A percentile compares a stretch with the other conserved stretches of the same genome.
Evolutionary conservation across 129 eudicot genomes (phyloP).

Genomic region (Escallonia herrerae): DNA sequence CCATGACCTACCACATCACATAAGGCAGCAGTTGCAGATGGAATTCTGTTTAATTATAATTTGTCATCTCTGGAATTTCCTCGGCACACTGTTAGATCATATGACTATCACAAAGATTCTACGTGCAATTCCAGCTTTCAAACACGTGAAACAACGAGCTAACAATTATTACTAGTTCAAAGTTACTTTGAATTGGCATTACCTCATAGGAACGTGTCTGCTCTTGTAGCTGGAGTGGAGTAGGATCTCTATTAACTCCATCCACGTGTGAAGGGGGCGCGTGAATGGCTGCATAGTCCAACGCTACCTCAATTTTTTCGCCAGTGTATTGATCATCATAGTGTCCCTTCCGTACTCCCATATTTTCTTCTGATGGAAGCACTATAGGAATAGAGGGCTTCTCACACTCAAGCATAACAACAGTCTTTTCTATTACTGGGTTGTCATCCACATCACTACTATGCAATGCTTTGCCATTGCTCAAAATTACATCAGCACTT

Average conservation of each 20-base stretch:
- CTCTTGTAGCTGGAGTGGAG: conserved; percentile 23
- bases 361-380: conserved; percentile 16
- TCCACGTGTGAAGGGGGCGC: conserved; percentile 37
- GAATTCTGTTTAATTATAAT: neutral
- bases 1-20: no score
- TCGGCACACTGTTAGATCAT: conserved; percentile 7
- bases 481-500: conserved; percentile 20
- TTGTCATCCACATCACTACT: conserved; percentile 41
- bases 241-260: conserved; percentile 33
- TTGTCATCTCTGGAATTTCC: conserved; percentile 1
- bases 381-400: conserved; percentile 29
- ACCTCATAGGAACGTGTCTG: conserved; percentile 43
- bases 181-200: conserved; percentile 6
- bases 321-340: conserved; percentile 12
- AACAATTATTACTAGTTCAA: neutral
- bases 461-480: conserved; percentile 12
- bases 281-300: conserved; percentile 20
- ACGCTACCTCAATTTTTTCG: conserved; percentile 21
- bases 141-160: neutral
- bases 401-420: conserved; percentile 71
- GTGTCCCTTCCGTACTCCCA: conserved; percentile 4
- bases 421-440: conserved; percentile 68
- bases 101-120: neutral
- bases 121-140: neutral
- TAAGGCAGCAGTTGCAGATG: no score